A percentile compares a stretch with the other conserved stretches of the same genome.
phyloP scores from a whole-genome alignment of 108 stramenopile species.

The Discostella stelligeroides region DNA sequence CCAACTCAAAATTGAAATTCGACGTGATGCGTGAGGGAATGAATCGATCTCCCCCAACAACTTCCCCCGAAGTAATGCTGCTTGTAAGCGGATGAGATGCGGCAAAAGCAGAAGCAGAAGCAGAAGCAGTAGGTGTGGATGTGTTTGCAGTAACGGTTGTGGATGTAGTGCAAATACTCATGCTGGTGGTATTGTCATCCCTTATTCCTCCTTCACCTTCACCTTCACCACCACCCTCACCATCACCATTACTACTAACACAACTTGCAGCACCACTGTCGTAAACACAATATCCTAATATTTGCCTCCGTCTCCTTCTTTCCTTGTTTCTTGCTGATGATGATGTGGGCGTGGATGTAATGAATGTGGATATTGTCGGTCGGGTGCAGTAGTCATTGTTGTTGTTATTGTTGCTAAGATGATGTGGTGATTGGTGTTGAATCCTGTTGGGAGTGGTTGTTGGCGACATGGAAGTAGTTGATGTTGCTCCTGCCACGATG shows the following conservation, averaged over 20 bases:
- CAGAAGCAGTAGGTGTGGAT: neutral
- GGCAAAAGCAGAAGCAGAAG: too few relatives aligned
- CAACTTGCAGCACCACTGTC: too few relatives aligned
- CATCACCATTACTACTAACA: too few relatives aligned
- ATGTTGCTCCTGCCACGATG: too few relatives aligned
- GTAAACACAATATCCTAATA: too few relatives aligned
- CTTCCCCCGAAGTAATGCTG: neutral
- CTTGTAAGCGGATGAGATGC: too few relatives aligned
- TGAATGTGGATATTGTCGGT: neutral
- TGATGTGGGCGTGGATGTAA: neutral
- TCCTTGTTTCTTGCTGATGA: too few relatives aligned
- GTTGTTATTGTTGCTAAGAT: too few relatives aligned
- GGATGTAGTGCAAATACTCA: neutral
- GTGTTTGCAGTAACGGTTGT: neutral
- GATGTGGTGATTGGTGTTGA: neutral
- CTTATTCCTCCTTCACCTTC: too few relatives aligned
- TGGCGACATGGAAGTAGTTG: neutral
- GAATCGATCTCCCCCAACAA: conserved; percentile 65
- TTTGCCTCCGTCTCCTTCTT: neutral
- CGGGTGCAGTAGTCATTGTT: too few relatives aligned
- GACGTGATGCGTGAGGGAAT: conserved; percentile 79
- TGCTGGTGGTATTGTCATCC: neutral
- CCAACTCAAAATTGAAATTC: conserved; percentile 52
- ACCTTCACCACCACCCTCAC: too few relatives aligned
- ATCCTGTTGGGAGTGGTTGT: neutral